Percentiles rank a stretch among this genome's conserved stretches.
Conservation (phyloP, 805 yeast genomes). For the Hanseniaspora guilliermondii region DNA sequence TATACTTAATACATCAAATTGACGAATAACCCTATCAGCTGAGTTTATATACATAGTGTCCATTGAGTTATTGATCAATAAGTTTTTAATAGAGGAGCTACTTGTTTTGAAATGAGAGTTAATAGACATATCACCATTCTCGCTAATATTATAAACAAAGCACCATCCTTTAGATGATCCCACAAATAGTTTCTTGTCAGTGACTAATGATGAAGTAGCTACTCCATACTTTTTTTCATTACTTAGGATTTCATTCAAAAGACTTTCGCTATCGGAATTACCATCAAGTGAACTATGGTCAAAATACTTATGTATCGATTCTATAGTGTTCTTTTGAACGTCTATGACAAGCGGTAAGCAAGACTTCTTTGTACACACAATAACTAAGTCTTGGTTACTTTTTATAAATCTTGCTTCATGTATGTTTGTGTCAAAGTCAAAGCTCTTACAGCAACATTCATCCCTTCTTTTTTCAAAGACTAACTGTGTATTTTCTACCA, state of each 20-base stretch:
- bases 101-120: conserved; percentile 47
- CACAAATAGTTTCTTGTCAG: conserved; percentile 36
- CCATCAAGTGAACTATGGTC: background rate
- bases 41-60: conserved; percentile 57
- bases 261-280: conserved; percentile 10
- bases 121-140: conserved; percentile 21
- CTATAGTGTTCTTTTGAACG: conserved; percentile 9
- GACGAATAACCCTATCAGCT: conserved; percentile 66
- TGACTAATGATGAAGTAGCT: background rate
- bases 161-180: conserved; percentile 79
- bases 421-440: conserved; percentile 54
- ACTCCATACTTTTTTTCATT: conserved; percentile 16
- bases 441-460: conserved; percentile 31
- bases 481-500: conserved; percentile 4
- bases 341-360: conserved; percentile 31
- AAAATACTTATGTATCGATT: background rate
- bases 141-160: conserved; percentile 32
- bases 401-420: conserved; percentile 53
- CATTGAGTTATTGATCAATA: conserved; percentile 47
- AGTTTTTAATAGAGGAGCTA: conserved; percentile 56
- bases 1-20: conserved; percentile 24
- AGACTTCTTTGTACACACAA: conserved; percentile 57
- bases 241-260: conserved; percentile 12
- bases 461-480: background rate
- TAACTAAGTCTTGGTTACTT: conserved; percentile 33